phyloP scores from a whole-genome alignment of 805 yeast genomes.

The Lachancea lanzarotensis region DNA sequence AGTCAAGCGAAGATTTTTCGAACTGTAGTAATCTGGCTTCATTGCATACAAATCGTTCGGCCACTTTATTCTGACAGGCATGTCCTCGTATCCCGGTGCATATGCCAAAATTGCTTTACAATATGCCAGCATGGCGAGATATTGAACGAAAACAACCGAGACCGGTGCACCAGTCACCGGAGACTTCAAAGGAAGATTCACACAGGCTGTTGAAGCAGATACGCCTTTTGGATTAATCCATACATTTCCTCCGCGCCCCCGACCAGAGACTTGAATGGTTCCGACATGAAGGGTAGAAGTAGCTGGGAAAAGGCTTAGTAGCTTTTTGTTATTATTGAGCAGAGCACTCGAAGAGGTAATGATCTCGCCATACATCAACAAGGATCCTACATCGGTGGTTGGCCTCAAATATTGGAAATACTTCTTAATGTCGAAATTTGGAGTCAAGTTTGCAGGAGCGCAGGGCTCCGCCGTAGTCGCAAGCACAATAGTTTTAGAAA shows the following conservation, averaged over 20 bases:
- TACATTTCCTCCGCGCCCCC: slow-evolving; percentile 90
- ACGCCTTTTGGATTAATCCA: slow-evolving; percentile 97
- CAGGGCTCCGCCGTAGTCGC: slow-evolving; percentile 36
- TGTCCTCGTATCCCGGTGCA: slow-evolving; percentile 54
- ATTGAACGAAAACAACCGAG: slow-evolving; percentile 79
- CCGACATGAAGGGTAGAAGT: slow-evolving; percentile 43
- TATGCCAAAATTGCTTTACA: slow-evolving; percentile 68
- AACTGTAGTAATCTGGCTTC: slow-evolving; percentile 51
- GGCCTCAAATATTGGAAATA: slow-evolving; percentile 41
- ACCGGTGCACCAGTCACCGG: slow-evolving; percentile 39
- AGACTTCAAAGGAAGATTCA: slow-evolving; percentile 45
- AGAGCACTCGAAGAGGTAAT: slow-evolving; percentile 80
- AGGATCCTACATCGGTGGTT: slow-evolving; percentile 48
- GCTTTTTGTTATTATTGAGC: slow-evolving; percentile 61
- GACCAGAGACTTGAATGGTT: slow-evolving; percentile 79
- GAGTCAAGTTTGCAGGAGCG: slow-evolving; percentile 54
- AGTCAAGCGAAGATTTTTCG: slow-evolving; percentile 21
- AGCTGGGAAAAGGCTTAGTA: slow-evolving; percentile 44
- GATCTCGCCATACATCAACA: slow-evolving; percentile 75
- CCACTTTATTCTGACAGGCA: slow-evolving; percentile 89
- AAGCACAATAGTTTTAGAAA: slow-evolving; percentile 45
- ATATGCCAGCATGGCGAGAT: slow-evolving; percentile 73
- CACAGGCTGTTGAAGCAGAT: slow-evolving; percentile 68
- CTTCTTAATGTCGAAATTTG: slow-evolving; percentile 58
- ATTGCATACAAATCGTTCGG: slow-evolving; percentile 86